A percentile compares a stretch with the other conserved stretches of the same genome.
Evolutionary conservation across 805 yeast species (phyloP).

Genomic region (Yamadazyma laniorum): DNA sequence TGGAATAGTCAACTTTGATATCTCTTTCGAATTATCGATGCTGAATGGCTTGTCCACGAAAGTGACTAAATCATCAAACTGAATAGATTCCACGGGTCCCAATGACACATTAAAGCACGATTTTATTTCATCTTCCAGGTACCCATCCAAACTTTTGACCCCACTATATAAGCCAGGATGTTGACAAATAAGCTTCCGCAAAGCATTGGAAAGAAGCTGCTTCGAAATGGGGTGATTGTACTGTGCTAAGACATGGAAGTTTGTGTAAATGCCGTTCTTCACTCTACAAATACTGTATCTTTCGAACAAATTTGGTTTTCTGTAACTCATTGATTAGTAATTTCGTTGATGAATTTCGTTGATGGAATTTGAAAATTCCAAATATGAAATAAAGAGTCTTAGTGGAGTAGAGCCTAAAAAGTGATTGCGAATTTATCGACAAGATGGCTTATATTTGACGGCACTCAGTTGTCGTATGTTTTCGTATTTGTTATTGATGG

Average conservation of each 20-base stretch:
- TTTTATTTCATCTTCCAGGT: constrained; percentile 1
- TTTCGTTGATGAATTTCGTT: too few species aligned
- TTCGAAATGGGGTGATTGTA: constrained; percentile 15
- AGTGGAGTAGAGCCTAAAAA: too few species aligned
- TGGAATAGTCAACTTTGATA: constrained; percentile 14
- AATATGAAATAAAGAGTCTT: too few species aligned
- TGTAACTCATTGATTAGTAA: too few species aligned
- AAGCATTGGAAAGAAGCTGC: constrained; percentile 19
- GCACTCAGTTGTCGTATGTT: too few species aligned
- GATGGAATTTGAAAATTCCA: too few species aligned
- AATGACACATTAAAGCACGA: constrained; percentile 14
- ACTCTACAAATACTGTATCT: constrained; percentile 8
- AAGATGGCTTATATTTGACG: too few species aligned
- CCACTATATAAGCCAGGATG: constrained; percentile 17
- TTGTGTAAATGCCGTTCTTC: constrained; percentile 15
- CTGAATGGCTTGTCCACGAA: constrained; percentile 13
- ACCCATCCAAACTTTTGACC: constrained; percentile 4
- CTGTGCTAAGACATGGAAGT: constrained; percentile 23
- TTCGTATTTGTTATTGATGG: too few species aligned
- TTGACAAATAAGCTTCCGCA: constrained; percentile 14
- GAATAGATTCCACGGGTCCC: constrained; percentile 17
- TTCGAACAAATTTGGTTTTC: constrained; percentile 1
- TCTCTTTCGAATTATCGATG: constrained; percentile 11
- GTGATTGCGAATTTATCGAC: too few species aligned
- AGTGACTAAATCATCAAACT: constrained; percentile 22